Evolutionary conservation across 2,329 filamentous ascomycete species (phyloP), one percentile per base, ranked within the genome.

Genomic region (Elsinoe arachidis): DNA sequence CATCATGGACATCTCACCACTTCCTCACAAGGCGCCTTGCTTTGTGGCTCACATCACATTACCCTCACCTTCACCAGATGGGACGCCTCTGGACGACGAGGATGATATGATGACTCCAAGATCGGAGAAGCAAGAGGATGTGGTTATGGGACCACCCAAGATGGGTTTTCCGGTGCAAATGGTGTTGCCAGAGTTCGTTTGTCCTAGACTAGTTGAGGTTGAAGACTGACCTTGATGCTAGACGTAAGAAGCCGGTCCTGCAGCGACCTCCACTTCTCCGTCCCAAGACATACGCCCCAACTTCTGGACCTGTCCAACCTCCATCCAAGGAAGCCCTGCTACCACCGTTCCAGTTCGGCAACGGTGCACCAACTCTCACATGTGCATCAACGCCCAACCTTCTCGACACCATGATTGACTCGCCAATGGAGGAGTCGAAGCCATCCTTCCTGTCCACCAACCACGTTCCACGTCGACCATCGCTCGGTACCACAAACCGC

Each of bases 1-100:
- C 70, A 78, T 83, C 57, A 96, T 97, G 90, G 91, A 97, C 68
- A 85, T 96, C 71, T 96, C 92, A 44, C 92, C 93, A 38, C 75
- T 97, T 39, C 91, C 90, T 60, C 90, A 96, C 76, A 96, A 96
- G 76, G 77, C 80, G 30, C 80, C 87, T 11, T 78, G 73, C 71
- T 75, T 78, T 61, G 68, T 76, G 47, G 71, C 78, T 30, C 79
- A 86, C 63, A 77, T 88, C 61, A 84, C 86, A 62, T 72, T 89
- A 56, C 80, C 83, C 30, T 91, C 88, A 30, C 88, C 90, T 1
- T 87, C 86, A 1, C 86, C 86, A 7, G 78, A 80, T 43, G 65
- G 70, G 30, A 78, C 75, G 2, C 70, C 74, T 5, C 70, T 72
- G 57, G 78, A 78, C 52, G 60, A 66, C 63, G 72, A 76, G 39